Conservation (phyloP, 2,329 filamentous ascomycete species). For the Colletotrichum liaoningense region DNA sequence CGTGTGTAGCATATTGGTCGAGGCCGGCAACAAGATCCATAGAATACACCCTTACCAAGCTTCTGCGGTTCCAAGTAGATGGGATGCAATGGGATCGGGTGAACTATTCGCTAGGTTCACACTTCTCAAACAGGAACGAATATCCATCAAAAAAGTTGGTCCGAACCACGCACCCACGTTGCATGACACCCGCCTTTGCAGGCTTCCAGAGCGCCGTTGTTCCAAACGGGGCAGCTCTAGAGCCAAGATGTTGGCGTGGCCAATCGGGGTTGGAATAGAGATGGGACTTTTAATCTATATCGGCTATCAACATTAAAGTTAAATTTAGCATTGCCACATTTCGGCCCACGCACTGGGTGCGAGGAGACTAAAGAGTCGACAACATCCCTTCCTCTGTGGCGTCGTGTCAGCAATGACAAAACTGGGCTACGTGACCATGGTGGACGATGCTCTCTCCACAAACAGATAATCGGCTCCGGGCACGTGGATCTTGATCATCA, state of each 20-base stretch:
- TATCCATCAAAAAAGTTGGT: background rate
- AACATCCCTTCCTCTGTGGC: background rate
- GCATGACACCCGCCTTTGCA: background rate
- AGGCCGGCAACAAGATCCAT: background rate
- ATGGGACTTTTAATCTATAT: constrained; percentile 13
- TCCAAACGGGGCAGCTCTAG: background rate
- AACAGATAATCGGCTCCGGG: background rate
- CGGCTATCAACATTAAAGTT: constrained; percentile 24
- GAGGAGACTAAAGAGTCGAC: background rate
- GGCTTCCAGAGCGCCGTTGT: background rate
- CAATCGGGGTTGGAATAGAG: background rate
- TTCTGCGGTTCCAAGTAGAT: constrained; percentile 16
- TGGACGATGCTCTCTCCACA: background rate
- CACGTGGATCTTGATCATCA: background rate
- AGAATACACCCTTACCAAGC: background rate
- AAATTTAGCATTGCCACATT: constrained; percentile 9
- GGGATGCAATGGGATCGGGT: background rate
- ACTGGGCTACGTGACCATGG: background rate
- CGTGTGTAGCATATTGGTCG: background rate
- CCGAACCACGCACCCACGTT: constrained; percentile 7
- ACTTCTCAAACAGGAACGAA: constrained; percentile 3
- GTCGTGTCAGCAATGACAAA: constrained; percentile 18
- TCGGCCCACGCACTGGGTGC: background rate
- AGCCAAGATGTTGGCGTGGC: constrained; percentile 17
- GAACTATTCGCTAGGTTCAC: background rate